Evolutionary conservation across 2,329 filamentous ascomycete genomes (phyloP).

Genomic region (Chalaropsis ovoidea): DNA sequence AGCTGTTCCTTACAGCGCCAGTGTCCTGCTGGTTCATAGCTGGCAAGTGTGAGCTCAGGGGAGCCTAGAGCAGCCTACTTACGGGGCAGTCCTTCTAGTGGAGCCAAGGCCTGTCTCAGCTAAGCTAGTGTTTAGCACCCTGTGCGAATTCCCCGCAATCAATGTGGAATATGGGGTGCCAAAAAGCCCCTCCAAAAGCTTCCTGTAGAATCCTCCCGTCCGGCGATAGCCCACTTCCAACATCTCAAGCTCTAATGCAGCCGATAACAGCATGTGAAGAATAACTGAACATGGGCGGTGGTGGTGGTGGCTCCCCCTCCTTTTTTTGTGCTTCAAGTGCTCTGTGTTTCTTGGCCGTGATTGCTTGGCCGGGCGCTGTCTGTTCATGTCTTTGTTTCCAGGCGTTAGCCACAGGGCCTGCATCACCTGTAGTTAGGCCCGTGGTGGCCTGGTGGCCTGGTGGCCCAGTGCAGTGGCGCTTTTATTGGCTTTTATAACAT

Average conservation of each 20-base stretch:
- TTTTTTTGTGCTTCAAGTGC: neutral
- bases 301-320: neutral
- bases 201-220: constrained; percentile 2
- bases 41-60: neutral
- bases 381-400: neutral
- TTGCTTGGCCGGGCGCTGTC: neutral
- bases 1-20: neutral
- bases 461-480: neutral
- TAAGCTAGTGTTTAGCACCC: neutral
- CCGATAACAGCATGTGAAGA: neutral
- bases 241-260: neutral
- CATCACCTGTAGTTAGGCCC: no score
- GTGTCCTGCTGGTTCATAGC: neutral
- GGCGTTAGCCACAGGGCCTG: neutral
- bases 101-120: neutral
- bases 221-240: constrained; percentile 13
- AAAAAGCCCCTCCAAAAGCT: constrained; percentile 9
- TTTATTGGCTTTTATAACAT: neutral
- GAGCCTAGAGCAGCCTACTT: neutral
- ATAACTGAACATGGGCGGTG: neutral
- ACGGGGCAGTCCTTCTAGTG: neutral
- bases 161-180: neutral
- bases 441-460: neutral
- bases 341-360: neutral
- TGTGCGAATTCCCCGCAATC: constrained; percentile 6